Evolutionary conservation across 306 rosid species (phyloP), one percentile per base, ranked within the genome.

Genomic region (Sindora glabra): DNA sequence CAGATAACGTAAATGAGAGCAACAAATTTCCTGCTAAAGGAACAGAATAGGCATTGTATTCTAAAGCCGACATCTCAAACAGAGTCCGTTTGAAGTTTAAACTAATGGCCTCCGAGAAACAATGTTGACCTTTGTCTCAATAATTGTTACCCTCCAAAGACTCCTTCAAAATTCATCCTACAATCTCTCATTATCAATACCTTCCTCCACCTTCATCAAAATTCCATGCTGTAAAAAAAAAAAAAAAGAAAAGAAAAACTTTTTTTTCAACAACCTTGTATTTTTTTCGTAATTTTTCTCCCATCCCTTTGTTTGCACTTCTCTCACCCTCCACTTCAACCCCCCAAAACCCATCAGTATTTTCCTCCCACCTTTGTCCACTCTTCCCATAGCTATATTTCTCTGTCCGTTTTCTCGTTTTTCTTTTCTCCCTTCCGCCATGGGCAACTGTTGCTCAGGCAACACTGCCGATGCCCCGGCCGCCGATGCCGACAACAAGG

Each of bases 371-470:
- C 56, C 68, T 62, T 65, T 66, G 81, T 27, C 49, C 71, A 62
- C 42, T 69, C 40, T 47, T 69, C 40, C 55, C 11, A 23, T 37
- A n/a, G 66, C 57, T 60, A 59, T 24, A 56, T 30, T 15, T 55
- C 59, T 48, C 40, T 44, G 10, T 40, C 48, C 62, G 61, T 33
- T 52, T 40, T 53, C 67, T 16, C 45, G 39, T 29, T 15, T 19
- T 22, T 26, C 23, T 14, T 58, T 53, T 63, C 71, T 62, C 72
- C 72, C 71, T 70, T 40, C 71, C 65, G 26, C 79, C 82, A 94
- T 94, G 99, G 99, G 99, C 62, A 94, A 89, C 48, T 94, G 99
- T 73, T 94, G 97, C 89, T 84, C 97, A 11, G 83, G 84, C 57
- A 69, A 56, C 64, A 72, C 82, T 48, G 60, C 66, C 9, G 82